Conservation (phyloP, 345 rosid genomes). For the Chamaenerion angustifolium region DNA sequence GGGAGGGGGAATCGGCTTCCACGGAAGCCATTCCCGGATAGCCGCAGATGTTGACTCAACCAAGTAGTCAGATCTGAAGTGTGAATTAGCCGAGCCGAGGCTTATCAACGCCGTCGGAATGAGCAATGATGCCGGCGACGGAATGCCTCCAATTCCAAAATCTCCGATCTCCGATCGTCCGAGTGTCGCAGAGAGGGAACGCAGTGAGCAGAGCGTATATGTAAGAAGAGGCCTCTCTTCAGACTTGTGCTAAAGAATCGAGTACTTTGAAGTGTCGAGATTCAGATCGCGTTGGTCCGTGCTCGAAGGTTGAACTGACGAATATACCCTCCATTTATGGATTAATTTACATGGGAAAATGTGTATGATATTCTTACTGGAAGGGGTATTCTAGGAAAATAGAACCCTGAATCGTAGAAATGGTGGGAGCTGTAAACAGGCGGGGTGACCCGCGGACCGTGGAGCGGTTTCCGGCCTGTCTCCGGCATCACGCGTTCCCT, state of each 20-base stretch:
- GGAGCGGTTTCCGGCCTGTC: slow-evolving; percentile 5
- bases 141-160: too few relatives aligned
- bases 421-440: neutral
- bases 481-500: neutral
- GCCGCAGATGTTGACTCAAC: slow-evolving; percentile 16
- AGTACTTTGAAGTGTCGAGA: neutral
- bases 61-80: slow-evolving; percentile 5
- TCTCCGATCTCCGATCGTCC: neutral
- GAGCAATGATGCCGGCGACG: too few relatives aligned
- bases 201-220: neutral
- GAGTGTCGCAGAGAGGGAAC: slow-evolving; percentile 5
- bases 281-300: slow-evolving; percentile 9
- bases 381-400: neutral
- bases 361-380: too few relatives aligned
- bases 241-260: too few relatives aligned
- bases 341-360: too few relatives aligned
- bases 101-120: too few relatives aligned
- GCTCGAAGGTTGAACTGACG: neutral
- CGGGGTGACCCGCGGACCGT: slow-evolving; percentile 3
- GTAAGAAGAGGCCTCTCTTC: neutral
- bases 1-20: slow-evolving; percentile 99
- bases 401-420: neutral
- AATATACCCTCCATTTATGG: neutral
- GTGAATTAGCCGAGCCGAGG: too few relatives aligned
- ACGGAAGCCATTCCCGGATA: slow-evolving; percentile 91